Base-by-base conservation (phyloP, 2,329 filamentous ascomycete genomes). In the Sphaerulina vaccinii region DNA sequence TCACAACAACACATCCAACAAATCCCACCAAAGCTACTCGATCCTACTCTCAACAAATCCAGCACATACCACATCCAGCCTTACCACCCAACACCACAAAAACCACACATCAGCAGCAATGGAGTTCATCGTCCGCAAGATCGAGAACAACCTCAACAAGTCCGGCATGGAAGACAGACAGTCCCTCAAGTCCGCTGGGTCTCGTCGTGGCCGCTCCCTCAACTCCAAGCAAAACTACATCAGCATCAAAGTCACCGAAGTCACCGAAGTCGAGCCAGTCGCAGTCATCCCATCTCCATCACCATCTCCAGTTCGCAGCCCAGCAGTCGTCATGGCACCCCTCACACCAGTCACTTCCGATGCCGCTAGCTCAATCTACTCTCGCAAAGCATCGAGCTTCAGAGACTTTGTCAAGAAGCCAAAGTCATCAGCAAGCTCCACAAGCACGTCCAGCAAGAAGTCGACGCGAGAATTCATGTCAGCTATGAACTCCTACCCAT, bases 131-230 rank as follows among this genome's bases (percentile, higher is more conserved):
- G 38, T 33, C 19, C 51, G 51, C 7, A 32, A 49, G 18, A 24
- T 53, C 44, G 44, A 53, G 21, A 24, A 37, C 44, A 53, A 41
- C 23, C 44, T 49, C 32, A 10, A 36, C 51, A 53, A 43, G 15
- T 15, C 44, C 29, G 44, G 22, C 32, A 53, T 53, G 44, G n/a
- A 23, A 36, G 51, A 53, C 24, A n/a, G n/a, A n/a, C n/a, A n/a
- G n/a, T 16, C 18, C 16, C 21, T 13, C 3, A 29, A n/a, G 13
- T n/a, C 7, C 45, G 5, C 46, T 33, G n/a, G n/a, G n/a, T 18
- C 4, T 11, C 22, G 13, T 10, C 36, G 9, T 3, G 11, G 23
- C 22, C 16, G 18, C 36, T 15, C 24, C 19, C 37, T 27, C 19
- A 35, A 10, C 29, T 24, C 38, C 23, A 23, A 29, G 36, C 24